Evolutionary conservation across 2,329 filamentous ascomycete genomes (phyloP).

Genomic region (Clarireedia homoeocarpa): DNA sequence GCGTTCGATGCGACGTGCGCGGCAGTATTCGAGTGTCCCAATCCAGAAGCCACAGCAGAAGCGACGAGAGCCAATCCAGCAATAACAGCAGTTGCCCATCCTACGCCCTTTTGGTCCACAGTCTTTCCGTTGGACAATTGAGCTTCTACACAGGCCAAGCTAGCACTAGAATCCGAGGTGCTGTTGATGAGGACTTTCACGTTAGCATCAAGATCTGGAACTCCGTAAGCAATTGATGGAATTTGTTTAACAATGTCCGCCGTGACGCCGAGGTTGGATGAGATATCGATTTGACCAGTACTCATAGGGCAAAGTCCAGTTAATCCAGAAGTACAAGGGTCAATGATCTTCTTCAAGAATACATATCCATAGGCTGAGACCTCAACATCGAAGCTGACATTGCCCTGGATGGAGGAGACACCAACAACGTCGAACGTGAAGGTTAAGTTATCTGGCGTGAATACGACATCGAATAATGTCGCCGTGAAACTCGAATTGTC

Average conservation of each 20-base stretch:
- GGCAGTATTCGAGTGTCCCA: conserved; percentile 89
- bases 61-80: conserved; percentile 75
- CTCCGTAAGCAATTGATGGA: conserved; percentile 77
- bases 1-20: conserved; percentile 92
- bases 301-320: conserved; percentile 85
- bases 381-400: conserved; percentile 68
- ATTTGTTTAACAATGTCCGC: conserved; percentile 53
- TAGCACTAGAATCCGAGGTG: conserved; percentile 46
- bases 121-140: conserved; percentile 86
- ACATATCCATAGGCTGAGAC: conserved; percentile 78
- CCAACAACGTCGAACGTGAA: conserved; percentile 70
- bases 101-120: conserved; percentile 79
- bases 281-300: conserved; percentile 70
- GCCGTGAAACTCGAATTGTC: conserved; percentile 78
- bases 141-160: conserved; percentile 81
- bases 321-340: conserved; percentile 66
- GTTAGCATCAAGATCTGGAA: conserved; percentile 84
- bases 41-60: conserved; percentile 80
- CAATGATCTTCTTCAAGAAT: conserved; percentile 56
- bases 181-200: conserved; percentile 76
- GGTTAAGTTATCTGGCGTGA: conserved; percentile 67
- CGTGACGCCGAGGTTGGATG: conserved; percentile 58
- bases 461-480: conserved; percentile 78
- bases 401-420: conserved; percentile 75
- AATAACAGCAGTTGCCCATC: conserved; percentile 84